Conservation (phyloP, 2,329 filamentous ascomycete genomes). For the Ciborinia camelliae region DNA sequence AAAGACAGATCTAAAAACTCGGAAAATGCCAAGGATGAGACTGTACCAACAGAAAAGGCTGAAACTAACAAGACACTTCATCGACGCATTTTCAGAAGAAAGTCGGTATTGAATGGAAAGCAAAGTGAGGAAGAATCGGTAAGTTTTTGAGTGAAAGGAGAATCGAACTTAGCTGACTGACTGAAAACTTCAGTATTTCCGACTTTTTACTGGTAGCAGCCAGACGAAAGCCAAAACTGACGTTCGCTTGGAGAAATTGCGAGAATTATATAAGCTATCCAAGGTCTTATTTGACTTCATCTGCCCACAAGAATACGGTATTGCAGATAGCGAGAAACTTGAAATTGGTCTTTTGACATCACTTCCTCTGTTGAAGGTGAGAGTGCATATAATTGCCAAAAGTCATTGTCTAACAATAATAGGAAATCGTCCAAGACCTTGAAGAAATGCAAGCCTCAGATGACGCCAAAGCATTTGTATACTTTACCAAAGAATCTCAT, state of each 20-base stretch:
- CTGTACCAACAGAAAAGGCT: slow-evolving; percentile 29
- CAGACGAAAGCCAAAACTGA: slow-evolving; percentile 78
- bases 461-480: slow-evolving; percentile 93
- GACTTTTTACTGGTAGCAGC: slow-evolving; percentile 75
- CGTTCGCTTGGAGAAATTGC: slow-evolving; percentile 78
- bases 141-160: neutral
- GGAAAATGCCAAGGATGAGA: slow-evolving; percentile 28
- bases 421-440: slow-evolving; percentile 94
- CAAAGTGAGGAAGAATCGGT: slow-evolving; percentile 45
- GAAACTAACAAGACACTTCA: slow-evolving; percentile 34
- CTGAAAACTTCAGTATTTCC: slow-evolving; percentile 64
- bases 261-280: slow-evolving; percentile 87
- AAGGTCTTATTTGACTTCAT: slow-evolving; percentile 98
- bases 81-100: slow-evolving; percentile 55
- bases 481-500: slow-evolving; percentile 98
- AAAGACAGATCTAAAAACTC: slow-evolving; percentile 30
- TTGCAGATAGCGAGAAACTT: slow-evolving; percentile 93
- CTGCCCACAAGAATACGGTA: slow-evolving; percentile 96
- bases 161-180: neutral
- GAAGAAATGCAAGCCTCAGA: slow-evolving; percentile 96
- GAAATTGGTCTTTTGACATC: slow-evolving; percentile 96
- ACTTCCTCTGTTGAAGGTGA: slow-evolving; percentile 70
- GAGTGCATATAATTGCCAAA: neutral
- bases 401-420: slow-evolving; percentile 20
- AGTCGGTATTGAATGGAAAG: slow-evolving; percentile 56